A percentile compares a stretch with the other conserved stretches of the same genome.
Evolutionary conservation across 768 basidiomycete genomes (phyloP).

Genomic region (Tulasnella sp.): DNA sequence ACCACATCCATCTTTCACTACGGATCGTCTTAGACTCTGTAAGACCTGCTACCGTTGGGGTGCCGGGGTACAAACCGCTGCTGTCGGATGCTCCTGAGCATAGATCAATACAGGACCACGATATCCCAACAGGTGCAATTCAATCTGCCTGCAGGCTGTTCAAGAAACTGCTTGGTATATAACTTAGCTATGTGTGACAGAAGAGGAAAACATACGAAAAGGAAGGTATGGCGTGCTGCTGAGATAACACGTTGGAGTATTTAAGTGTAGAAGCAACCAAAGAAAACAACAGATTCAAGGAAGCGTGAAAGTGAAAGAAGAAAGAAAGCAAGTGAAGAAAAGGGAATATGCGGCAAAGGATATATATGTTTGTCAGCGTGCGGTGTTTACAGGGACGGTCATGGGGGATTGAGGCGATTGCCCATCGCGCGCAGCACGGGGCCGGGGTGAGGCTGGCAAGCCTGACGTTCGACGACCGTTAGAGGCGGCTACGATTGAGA

Average conservation of each 20-base stretch:
- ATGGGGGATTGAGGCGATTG: background rate
- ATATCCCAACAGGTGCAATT: too few relatives aligned
- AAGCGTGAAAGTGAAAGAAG: background rate
- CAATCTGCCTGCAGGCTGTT: background rate
- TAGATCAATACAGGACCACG: too few relatives aligned
- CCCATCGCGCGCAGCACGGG: background rate
- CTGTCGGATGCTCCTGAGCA: too few relatives aligned
- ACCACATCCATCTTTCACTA: too few relatives aligned
- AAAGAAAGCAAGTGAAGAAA: background rate
- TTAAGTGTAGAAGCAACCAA: background rate
- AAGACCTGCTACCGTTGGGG: too few relatives aligned
- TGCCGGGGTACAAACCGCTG: too few relatives aligned
- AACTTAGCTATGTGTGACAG: background rate
- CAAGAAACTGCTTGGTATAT: background rate
- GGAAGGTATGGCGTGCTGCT: background rate
- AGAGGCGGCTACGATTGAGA: slow-evolving; percentile 28
- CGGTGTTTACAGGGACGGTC: background rate
- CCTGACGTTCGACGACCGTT: slow-evolving; percentile 10
- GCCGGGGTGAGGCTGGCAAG: slow-evolving; percentile 20
- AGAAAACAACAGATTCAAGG: background rate
- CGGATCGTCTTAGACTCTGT: too few relatives aligned
- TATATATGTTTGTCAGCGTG: background rate
- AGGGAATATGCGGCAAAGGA: background rate
- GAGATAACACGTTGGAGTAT: background rate
- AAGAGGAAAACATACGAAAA: background rate